Evolutionary conservation across 2,329 filamentous ascomycete species (phyloP).

Genomic region (Ceratocystis lukuohia): DNA sequence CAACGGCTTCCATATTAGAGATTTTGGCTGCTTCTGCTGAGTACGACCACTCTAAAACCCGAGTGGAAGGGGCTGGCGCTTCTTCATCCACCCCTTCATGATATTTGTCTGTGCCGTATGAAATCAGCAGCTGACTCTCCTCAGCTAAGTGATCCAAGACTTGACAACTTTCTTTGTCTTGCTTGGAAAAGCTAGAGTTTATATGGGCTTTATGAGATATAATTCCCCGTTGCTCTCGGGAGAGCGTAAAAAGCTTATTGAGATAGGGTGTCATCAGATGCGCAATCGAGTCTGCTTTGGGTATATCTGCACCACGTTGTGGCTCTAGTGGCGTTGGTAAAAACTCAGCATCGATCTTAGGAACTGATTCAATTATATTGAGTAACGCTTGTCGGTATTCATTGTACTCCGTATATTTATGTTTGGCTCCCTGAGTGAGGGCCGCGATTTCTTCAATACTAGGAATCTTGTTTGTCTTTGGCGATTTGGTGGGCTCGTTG

Average conservation of each 20-base stretch:
- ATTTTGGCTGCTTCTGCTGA: conserved; percentile 49
- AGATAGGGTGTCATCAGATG: conserved; percentile 45
- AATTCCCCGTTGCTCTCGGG: conserved; percentile 42
- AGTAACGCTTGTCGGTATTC: conserved; percentile 34
- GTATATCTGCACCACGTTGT: conserved; percentile 17
- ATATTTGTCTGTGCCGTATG: conserved; percentile 33
- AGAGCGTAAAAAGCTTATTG: conserved; percentile 37
- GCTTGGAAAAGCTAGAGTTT: conserved; percentile 35
- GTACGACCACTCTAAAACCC: conserved; percentile 44
- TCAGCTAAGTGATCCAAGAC: conserved; percentile 42
- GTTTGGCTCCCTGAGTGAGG: conserved; percentile 31
- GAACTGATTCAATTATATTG: conserved; percentile 9
- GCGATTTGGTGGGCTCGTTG: conserved; percentile 1
- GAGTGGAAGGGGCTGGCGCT: conserved; percentile 24
- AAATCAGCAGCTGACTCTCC: conserved; percentile 47
- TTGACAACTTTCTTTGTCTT: conserved; percentile 38
- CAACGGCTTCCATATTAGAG: conserved; percentile 42
- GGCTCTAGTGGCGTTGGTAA: conserved; percentile 1
- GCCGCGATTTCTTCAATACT: conserved; percentile 20
- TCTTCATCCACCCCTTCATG: conserved; percentile 19
- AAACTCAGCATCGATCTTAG: conserved; percentile 14
- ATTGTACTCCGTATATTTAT: conserved; percentile 42
- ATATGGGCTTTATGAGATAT: conserved; percentile 48
- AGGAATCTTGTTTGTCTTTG: conserved; percentile 14
- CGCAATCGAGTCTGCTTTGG: conserved; percentile 21